These are phyloP conservation scores for Zopfia rhizophila DNA, from an alignment of 2,329 filamentous ascomycete species.

Conservation along the genomic window DNA sequence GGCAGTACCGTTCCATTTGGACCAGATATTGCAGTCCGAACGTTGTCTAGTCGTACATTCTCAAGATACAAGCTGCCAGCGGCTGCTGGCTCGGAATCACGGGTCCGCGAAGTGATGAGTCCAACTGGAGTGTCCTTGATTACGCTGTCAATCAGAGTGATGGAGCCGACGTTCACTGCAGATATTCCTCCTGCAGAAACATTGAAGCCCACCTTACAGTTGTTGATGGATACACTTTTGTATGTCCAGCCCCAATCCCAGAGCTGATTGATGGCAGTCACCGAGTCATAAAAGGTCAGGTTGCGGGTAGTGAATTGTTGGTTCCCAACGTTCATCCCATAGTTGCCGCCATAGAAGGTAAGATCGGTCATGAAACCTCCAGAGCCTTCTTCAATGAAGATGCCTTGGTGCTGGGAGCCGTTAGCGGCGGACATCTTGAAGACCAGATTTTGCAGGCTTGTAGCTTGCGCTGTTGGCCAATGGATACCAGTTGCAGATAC, in stretches of 20 bases:
- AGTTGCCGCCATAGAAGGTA: constrained; percentile 55
- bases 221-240: constrained; percentile 61
- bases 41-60: constrained; percentile 67
- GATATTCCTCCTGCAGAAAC: constrained; percentile 51
- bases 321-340: constrained; percentile 56
- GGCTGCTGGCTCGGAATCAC: constrained; percentile 54
- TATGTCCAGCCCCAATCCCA: constrained; percentile 72
- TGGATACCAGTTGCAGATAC: constrained; percentile 58
- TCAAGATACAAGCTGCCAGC: constrained; percentile 66
- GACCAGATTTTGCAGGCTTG: constrained; percentile 56
- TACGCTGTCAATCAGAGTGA: constrained; percentile 67
- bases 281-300: constrained; percentile 62
- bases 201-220: constrained; percentile 64
- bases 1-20: constrained; percentile 36
- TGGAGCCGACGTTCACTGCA: constrained; percentile 62
- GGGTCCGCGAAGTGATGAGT: constrained; percentile 60
- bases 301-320: constrained; percentile 68
- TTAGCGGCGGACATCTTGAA: constrained; percentile 55
- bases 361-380: constrained; percentile 60
- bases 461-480: constrained; percentile 59
- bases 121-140: constrained; percentile 63
- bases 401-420: constrained; percentile 59
- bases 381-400: constrained; percentile 56
- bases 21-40: constrained; percentile 43
- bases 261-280: constrained; percentile 65